Conservation (phyloP, 495 filamentous ascomycete species). For the Aspergillus sparsus region DNA sequence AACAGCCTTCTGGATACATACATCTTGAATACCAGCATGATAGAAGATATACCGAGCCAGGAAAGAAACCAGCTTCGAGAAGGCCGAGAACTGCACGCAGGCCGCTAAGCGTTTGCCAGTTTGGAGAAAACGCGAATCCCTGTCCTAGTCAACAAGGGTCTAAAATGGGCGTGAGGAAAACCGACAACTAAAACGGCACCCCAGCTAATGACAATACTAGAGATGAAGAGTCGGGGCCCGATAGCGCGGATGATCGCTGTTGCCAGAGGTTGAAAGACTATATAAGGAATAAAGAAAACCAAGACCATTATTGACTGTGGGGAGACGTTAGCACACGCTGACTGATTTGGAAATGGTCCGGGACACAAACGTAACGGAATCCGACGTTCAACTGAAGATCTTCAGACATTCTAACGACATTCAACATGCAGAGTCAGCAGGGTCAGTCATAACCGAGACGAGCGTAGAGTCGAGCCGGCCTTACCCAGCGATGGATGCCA, state of each 20-base stretch:
- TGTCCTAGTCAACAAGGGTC: slow-evolving; percentile 16
- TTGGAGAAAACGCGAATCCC: slow-evolving; percentile 54
- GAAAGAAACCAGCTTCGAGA: slow-evolving; percentile 66
- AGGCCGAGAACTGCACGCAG: slow-evolving; percentile 60
- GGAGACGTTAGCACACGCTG: neutral
- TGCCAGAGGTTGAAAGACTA: slow-evolving; percentile 61
- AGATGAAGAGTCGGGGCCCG: slow-evolving; percentile 58
- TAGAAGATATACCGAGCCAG: slow-evolving; percentile 63
- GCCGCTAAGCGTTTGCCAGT: slow-evolving; percentile 43
- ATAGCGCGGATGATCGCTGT: slow-evolving; percentile 60
- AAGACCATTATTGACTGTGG: slow-evolving; percentile 57
- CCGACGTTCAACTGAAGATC: slow-evolving; percentile 14
- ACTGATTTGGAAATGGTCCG: no score
- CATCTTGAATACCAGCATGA: slow-evolving; percentile 65
- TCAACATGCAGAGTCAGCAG: neutral
- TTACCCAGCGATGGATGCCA: slow-evolving; percentile 61
- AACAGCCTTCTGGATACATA: slow-evolving; percentile 21
- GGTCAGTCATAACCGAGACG: no score
- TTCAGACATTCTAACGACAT: slow-evolving; percentile 6
- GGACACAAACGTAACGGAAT: slow-evolving; percentile 14
- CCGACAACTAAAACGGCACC: slow-evolving; percentile 46
- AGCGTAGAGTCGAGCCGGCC: no score
- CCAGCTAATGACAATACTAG: slow-evolving; percentile 53
- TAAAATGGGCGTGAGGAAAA: neutral
- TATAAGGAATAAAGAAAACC: slow-evolving; percentile 67